Evolutionary conservation across 805 yeast species (phyloP), one percentile per base, ranked within the genome.

Genomic region (Cyberlindnera mycetangii): DNA sequence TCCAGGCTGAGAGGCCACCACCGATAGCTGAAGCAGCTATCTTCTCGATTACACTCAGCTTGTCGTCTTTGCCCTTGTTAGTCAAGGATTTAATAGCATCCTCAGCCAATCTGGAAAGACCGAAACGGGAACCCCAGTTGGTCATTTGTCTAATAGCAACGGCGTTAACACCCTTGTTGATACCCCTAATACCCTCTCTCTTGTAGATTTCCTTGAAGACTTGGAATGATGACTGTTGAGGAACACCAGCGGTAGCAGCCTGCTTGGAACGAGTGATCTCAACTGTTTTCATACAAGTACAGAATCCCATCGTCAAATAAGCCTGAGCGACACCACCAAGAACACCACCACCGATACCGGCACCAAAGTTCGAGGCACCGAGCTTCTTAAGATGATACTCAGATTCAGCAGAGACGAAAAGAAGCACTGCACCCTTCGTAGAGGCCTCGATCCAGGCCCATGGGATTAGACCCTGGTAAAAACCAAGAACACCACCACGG

Each of bases 381-480:
- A 83, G 48, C 59, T 75, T 81, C 58, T 74, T 81, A 57, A 83
- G 79, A 39, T 76, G 77, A 66, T 87, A 88, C 68, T 93, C 98
- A 41, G 89, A 86, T 64, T 93, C 98, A 37, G 95, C 81, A 37
- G 96, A 84, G 27, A 89, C 97, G 59, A 93, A 93, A 55, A 93
- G 74, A 45, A 93, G 73, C 7, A 90, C 96, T 5, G 98, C 97
- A 65, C 99, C 99, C 67, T 93, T 93, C 30, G 99, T 93, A n/a
- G 96, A 86, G 9, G 97, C 99, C 68, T 92, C 99, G 56, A 93
- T 86, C 97, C 98, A 90, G 7, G 98, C 99, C 99, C 99, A 93
- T 37, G 99, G 99, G 53, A 92, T 90, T 62, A 93, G 75, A 25
- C 99, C 99, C 67, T 93, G 99, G 69, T 90, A 93, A 70, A 90